These are phyloP conservation scores for Zygotorulaspora sp. DNA, from an alignment of 805 yeast species.

Conservation along the genomic window DNA sequence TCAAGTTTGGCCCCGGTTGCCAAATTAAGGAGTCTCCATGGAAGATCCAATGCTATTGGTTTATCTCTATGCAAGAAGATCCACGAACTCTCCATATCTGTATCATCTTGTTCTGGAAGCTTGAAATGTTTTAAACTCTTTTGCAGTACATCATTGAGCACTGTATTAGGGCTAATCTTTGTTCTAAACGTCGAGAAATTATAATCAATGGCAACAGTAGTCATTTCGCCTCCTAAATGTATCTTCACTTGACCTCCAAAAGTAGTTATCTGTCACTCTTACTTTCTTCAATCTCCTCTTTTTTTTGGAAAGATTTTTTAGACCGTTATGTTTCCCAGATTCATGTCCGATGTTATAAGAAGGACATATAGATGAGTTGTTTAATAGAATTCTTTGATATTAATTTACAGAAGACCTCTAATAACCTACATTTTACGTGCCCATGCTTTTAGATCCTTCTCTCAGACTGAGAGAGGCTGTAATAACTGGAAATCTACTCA, in stretches of 20 bases:
- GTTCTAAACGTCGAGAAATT: conserved; percentile 35
- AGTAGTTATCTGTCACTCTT: too few species aligned
- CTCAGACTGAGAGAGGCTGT: conserved; percentile 66
- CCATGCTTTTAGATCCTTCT: conserved; percentile 48
- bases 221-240: too few species aligned
- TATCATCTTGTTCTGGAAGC: conserved; percentile 17
- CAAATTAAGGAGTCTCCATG: conserved; percentile 41
- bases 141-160: conserved; percentile 37
- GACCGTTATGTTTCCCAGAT: too few species aligned
- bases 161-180: conserved; percentile 36
- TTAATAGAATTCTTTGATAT: too few species aligned
- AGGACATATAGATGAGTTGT: too few species aligned
- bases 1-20: conserved; percentile 44
- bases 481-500: conserved; percentile 53
- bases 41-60: conserved; percentile 38
- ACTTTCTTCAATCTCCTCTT: too few species aligned
- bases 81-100: conserved; percentile 18
- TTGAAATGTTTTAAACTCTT: conserved; percentile 39
- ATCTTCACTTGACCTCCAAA: too few species aligned
- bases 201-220: conserved; percentile 37
- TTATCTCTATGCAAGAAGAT: conserved; percentile 31
- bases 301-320: too few species aligned
- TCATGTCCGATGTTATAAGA: too few species aligned
- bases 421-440: too few species aligned
- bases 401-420: too few species aligned